These are phyloP conservation scores for Anthracocystis walkeri DNA, from an alignment of 1,284 basidiomycete species.

Conservation along the genomic window DNA sequence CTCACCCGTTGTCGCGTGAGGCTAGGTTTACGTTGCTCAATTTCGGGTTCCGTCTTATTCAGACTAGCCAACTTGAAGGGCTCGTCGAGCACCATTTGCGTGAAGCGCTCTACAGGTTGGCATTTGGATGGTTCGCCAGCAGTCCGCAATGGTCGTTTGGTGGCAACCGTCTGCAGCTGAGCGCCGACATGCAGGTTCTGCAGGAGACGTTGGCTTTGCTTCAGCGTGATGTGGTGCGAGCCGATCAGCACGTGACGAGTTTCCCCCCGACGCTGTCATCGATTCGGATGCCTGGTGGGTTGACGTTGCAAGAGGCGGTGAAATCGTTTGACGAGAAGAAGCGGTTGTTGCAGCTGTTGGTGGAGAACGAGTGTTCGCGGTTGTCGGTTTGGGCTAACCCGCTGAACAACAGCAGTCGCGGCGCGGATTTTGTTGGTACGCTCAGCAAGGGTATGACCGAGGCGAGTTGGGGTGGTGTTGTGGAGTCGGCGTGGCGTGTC, in stretches of 20 bases:
- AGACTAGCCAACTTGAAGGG: constrained; percentile 86
- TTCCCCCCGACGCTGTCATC: constrained; percentile 50
- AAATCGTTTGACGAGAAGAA: constrained; percentile 45
- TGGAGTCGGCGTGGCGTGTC: constrained; percentile 84
- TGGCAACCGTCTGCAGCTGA: constrained; percentile 87
- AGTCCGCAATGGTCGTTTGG: constrained; percentile 85
- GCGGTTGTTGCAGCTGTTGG: constrained; percentile 77
- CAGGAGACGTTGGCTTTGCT: constrained; percentile 84
- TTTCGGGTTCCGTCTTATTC: constrained; percentile 92
- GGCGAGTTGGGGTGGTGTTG: constrained; percentile 78
- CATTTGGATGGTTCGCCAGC: constrained; percentile 86
- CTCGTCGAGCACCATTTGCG: constrained; percentile 84
- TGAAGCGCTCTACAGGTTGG: constrained; percentile 81
- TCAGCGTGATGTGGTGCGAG: constrained; percentile 79
- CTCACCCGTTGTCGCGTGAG: constrained; percentile 90
- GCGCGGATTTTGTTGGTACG: constrained; percentile 67
- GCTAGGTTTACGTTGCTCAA: constrained; percentile 87
- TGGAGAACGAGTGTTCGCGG: constrained; percentile 89
- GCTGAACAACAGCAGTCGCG: constrained; percentile 77
- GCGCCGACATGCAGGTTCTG: constrained; percentile 86
- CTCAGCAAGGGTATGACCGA: constrained; percentile 72
- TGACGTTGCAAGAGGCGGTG: constrained; percentile 50
- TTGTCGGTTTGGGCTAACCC: constrained; percentile 93
- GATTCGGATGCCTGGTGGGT: constrained; percentile 46
- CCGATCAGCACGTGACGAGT: constrained; percentile 54